Evolutionary conservation across 2,329 filamentous ascomycete genomes (phyloP), one percentile per base, ranked within the genome.

Genomic region (Cadophora malorum): DNA sequence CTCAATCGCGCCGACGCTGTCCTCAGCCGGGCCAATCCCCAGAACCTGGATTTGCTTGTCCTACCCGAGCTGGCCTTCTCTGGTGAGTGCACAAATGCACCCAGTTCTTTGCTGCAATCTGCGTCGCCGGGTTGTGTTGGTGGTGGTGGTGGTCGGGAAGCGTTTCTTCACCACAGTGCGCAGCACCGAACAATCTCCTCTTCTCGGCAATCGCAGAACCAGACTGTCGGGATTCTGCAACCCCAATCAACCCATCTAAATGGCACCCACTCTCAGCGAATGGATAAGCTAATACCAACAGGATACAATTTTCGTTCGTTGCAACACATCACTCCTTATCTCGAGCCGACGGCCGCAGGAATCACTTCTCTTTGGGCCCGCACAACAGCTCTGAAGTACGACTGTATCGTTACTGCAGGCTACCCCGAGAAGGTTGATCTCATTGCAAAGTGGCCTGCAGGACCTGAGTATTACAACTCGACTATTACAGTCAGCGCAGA

Each of bases 51-150:
- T 75, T 83, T 94, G 35, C 81, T 96, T 0, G 87, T 95, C 0
- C 80, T 95, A 0, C 91, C 92, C 0, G 92, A 95, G 76, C 80
- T 95, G 78, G 90, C 92, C 0, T 93, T 95, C 75, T 85, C 87
- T 67, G 90, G 90, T 91, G 79, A 72, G 70, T 67, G 88, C 0
- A 86, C 79, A 45, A 5, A 45, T 38, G 35, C 12, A 9, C 35
- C 12, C 35, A 38, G 12, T 38, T 1, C 7, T 7, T 28, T 28
- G 28, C 28, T 28, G 28, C 28, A 28, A 28, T 28, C 28, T 28
- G 28, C 28, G 28, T 28, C 28, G 28, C 28, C 5, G 28, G 28
- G 28, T 5, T 5, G 28, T 28, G 28, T 28, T 28, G 28, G 28
- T 28, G 28, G 28, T 28, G 28, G 28, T 28, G 28, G 28, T 28